Evolutionary conservation across 352 stramenopile species (phyloP).

Genomic region (Pythium utonaiense): DNA sequence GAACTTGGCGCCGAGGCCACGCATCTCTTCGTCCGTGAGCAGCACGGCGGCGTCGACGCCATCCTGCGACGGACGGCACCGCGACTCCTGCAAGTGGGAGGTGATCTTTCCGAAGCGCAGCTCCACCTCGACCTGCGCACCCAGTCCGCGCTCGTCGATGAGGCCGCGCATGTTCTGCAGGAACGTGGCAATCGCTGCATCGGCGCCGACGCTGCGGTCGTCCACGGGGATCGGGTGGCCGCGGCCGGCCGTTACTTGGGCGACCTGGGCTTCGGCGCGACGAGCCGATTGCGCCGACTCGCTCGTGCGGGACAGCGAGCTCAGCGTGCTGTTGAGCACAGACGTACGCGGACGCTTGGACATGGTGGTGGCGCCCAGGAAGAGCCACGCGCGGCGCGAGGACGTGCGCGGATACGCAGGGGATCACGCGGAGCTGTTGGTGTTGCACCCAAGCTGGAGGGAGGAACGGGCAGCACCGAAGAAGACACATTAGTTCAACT

Average conservation of each 20-base stretch:
- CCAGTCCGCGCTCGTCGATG: slow-evolving; percentile 79
- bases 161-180: slow-evolving; percentile 69
- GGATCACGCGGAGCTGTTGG: background rate
- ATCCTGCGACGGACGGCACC: slow-evolving; percentile 69
- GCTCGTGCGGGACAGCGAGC: slow-evolving; percentile 70
- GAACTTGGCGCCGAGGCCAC: slow-evolving; percentile 74
- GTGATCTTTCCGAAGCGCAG: slow-evolving; percentile 81
- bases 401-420: background rate
- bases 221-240: slow-evolving; percentile 74
- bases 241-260: slow-evolving; percentile 65
- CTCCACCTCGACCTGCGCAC: slow-evolving; percentile 78
- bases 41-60: slow-evolving; percentile 69
- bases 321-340: slow-evolving; percentile 66
- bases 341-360: slow-evolving; percentile 50
- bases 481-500: slow-evolving; percentile 4
- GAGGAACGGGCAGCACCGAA: slow-evolving; percentile 7
- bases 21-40: slow-evolving; percentile 74
- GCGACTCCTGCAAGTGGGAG: slow-evolving; percentile 66
- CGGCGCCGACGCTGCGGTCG: slow-evolving; percentile 55
- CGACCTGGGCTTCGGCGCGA: slow-evolving; percentile 70
- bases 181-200: slow-evolving; percentile 78
- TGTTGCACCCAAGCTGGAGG: background rate
- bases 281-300: slow-evolving; percentile 69
- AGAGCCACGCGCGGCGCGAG: background rate
- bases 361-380: slow-evolving; percentile 28